Base-by-base conservation (phyloP, 78 protist species). In the Neovahlkampfia damariscottae region DNA sequence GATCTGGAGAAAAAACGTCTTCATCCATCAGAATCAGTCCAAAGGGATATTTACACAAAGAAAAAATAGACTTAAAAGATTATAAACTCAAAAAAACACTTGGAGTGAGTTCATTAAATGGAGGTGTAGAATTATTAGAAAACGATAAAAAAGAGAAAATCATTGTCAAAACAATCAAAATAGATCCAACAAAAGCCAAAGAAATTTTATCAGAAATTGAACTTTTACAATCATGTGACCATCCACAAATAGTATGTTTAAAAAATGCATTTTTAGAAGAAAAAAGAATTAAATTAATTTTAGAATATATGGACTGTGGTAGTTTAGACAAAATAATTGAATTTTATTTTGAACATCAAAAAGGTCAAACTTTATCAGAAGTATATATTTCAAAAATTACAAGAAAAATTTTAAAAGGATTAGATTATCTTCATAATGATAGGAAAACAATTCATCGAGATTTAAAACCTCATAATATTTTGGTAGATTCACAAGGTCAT, bases 381-480 rank as follows among this genome's bases (percentile, higher is more conserved):
- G 76, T 72, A 38, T 34, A 35, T 35, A 5, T 36, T 19, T n/a
- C 5, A 31, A 38, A 38, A 34, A 3, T 3, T 10, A 5, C 34
- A 19, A 68, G 5, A 36, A 71, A 78, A 2, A 71, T 78, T 7
- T 3, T 58, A 1, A 3, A 2, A 2, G 82, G 67, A 8, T 38
- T 78, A 66, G 10, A 78, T 27, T 78, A 78, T 66, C 2, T 78
- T 36, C 72, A 78, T 58, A 28, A 67, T 36, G 58, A 5, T 8
- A 2, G 30, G 38, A 34, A 69, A 30, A 73, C 69, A 39, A 73
- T 78, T 8, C 82, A 78, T 35, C 30, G 82, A 10, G 82, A 78
- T 8, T 69, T 78, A 39, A 78, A 78, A 35, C 77, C 76, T 50
- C 19, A 50, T 19, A 50, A 50, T 19, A 50, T 50, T 50, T 19